phyloP scores from a whole-genome alignment of 2,329 filamentous ascomycete species.

The Massarina eburnea region DNA sequence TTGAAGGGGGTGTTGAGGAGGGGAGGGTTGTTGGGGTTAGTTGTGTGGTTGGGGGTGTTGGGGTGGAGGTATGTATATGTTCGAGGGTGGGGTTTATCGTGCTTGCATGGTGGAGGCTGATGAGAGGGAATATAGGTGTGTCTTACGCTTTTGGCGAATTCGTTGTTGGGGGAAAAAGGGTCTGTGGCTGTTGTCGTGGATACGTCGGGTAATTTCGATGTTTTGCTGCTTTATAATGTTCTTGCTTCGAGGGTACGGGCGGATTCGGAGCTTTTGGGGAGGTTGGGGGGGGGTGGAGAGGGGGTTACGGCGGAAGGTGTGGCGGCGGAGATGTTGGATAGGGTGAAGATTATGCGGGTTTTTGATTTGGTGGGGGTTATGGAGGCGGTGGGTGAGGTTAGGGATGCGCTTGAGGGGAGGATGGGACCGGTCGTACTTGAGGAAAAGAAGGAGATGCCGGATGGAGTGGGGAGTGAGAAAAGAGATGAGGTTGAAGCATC shows the following conservation, averaged over 20 bases:
- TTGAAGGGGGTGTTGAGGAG: conserved; percentile 43
- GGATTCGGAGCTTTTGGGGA: conserved; percentile 1
- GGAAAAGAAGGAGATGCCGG: conserved; percentile 7
- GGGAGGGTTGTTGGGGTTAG: conserved; percentile 41
- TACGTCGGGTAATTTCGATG: conserved; percentile 49
- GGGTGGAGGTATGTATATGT: conserved; percentile 23
- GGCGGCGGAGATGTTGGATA: conserved; percentile 43
- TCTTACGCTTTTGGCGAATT: conserved; percentile 41
- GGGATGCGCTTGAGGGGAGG: conserved; percentile 34
- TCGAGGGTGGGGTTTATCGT: not conserved
- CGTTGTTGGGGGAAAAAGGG: conserved; percentile 34
- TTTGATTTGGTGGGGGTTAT: conserved; percentile 53
- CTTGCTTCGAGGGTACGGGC: conserved; percentile 25
- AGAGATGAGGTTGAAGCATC: not conserved
- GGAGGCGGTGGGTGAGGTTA: conserved; percentile 50
- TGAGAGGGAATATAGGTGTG: conserved; percentile 24
- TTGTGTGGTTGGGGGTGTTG: conserved; percentile 27
- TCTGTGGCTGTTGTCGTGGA: conserved; percentile 49
- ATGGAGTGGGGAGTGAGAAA: conserved; percentile 23
- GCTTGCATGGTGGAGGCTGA: not conserved
- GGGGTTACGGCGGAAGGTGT: conserved; percentile 20
- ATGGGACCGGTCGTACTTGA: not conserved
- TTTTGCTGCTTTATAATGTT: conserved; percentile 42
- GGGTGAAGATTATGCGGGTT: conserved; percentile 52
- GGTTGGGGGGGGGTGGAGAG: not conserved